Evolutionary conservation across 352 stramenopile genomes (phyloP), one percentile per base, ranked within the genome.

Genomic region (Pythium utonaiense): DNA sequence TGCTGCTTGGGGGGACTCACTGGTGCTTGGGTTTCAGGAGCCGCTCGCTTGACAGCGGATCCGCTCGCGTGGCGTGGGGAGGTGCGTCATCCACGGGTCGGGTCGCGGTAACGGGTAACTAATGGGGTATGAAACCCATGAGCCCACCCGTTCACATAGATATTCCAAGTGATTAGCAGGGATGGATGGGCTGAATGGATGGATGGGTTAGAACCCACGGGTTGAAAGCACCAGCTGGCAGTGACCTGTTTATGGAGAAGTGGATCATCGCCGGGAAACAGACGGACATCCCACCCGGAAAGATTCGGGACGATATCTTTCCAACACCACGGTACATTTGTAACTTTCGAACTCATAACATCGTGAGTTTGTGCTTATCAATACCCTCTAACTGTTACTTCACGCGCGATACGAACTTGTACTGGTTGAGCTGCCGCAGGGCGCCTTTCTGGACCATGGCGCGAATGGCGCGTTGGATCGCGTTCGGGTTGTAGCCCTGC

Each of bases 391-490:
- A 21, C 24, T 33, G 30, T 33, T 85, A 92, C 66, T 91, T 90
- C 27, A 93, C 64, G 6, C 83, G 78, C 31, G 78, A 83, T 19
- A 93, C 81, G 64, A 93, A 94, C 70, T 91, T 91, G 74, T 92
- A 94, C 75, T 94, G 82, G 71, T 83, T 91, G 21, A 94, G 69
- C 51, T 94, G 84, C 56, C 77, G 76, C 3, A 94, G 71, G 12
- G 75, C 73, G 14, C 84, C 84, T 53, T 94, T 94, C 67, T 94
- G 84, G 31, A 94, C 84, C 84, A 94, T 92, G 31, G 80, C 84
- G 50, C 84, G 82, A 45, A 94, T 94, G 12, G 84, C 84, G 48
- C 84, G 80, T 62, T 94, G 84, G 70, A 94, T 94, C 14, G 84
- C 84, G 49, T 92, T 94, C 24, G 82, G 84, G 53, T 91, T 90